Base-by-base conservation (phyloP, 2,329 filamentous ascomycete species). In the Cercospora sp. region DNA sequence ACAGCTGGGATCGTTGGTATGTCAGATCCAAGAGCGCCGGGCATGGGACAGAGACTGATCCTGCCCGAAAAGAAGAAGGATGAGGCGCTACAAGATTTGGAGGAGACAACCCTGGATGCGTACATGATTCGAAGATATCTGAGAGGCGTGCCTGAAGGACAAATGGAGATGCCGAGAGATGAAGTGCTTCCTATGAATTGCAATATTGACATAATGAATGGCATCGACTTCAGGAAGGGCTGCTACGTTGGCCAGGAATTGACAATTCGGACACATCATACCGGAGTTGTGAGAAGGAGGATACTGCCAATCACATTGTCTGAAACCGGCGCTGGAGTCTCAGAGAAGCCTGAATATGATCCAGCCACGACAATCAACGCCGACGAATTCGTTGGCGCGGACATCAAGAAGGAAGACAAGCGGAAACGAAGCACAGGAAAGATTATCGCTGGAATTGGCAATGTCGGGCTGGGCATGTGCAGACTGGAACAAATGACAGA, bases 171-270 rank as follows among this genome's bases (percentile, higher is more conserved):
- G 20, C 78, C 87, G 6, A 82, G 85, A 67, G 91, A 91, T 71
- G 82, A 85, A 18, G 89, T 93, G 0, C 83, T 99, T 64, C 94
- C 95, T 1, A 90, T 94, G 79, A 94, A 98, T 80, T 90, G 86
- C 77, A 97, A 97, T 78, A 86, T 98, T 78, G 95, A 99, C 80
- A 82, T 92, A 68, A 92, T 92, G 85, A 86, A 87, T 59, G 95
- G 89, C 28, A 90, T 99, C 72, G 92, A 97, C 80, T 99, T 95
- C 82, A 89, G 89, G 77, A 99, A 99, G 82, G 95, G 95, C 7
- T 99, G 95, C 81, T 99, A 99, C 79, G 88, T 98, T 7, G 95
- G 95, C 0, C 95, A 99, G 81, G 95, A 99, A 80, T 86, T 99
- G 71, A 98, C 95, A 1, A 97, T 98, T 72, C 90, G 95, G 51